Percentiles rank a stretch among this genome's conserved stretches.
Conservation (phyloP, 2,329 filamentous ascomycete species). For the Xenoacremonium recifei region DNA sequence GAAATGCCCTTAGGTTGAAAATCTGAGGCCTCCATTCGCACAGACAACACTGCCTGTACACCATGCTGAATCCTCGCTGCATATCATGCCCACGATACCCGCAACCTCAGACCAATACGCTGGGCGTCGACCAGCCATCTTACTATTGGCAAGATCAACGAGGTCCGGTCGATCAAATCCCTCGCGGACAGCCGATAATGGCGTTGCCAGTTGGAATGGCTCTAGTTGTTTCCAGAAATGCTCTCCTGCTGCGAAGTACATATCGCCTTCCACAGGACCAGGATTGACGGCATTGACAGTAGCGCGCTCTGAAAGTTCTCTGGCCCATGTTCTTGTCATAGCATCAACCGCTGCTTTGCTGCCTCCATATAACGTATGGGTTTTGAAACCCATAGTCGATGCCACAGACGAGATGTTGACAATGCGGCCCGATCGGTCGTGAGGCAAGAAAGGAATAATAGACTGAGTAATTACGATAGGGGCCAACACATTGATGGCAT, state of each 20-base stretch:
- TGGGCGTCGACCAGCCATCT: too few relatives aligned
- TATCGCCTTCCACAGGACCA: slow-evolving; percentile 45
- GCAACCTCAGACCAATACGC: too few relatives aligned
- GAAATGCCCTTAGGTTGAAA: too few relatives aligned
- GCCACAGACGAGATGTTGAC: slow-evolving; percentile 50
- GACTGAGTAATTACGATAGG: slow-evolving; percentile 74
- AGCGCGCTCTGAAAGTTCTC: slow-evolving; percentile 45
- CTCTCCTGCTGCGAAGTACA: slow-evolving; percentile 32
- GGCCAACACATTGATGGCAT: slow-evolving; percentile 74
- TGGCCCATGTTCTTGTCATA: slow-evolving; percentile 51
- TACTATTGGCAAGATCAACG: slow-evolving; percentile 12
- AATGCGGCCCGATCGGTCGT: slow-evolving; percentile 60
- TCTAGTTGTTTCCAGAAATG: slow-evolving; percentile 9
- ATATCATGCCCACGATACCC: too few relatives aligned
- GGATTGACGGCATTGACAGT: slow-evolving; percentile 54
- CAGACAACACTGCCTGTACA: too few relatives aligned
- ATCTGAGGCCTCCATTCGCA: too few relatives aligned
- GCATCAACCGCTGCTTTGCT: slow-evolving; percentile 52
- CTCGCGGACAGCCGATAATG: slow-evolving; percentile 2
- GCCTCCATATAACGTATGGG: slow-evolving; percentile 49
- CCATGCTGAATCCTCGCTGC: too few relatives aligned
- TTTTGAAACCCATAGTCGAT: slow-evolving; percentile 43
- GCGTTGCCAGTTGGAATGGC: slow-evolving; percentile 6
- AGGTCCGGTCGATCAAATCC: slow-evolving; percentile 13
- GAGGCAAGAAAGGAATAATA: slow-evolving; percentile 63